Evolutionary conservation across 768 basidiomycete genomes (phyloP), one percentile per base, ranked within the genome.

Genomic region (Polyporus arcularius): DNA sequence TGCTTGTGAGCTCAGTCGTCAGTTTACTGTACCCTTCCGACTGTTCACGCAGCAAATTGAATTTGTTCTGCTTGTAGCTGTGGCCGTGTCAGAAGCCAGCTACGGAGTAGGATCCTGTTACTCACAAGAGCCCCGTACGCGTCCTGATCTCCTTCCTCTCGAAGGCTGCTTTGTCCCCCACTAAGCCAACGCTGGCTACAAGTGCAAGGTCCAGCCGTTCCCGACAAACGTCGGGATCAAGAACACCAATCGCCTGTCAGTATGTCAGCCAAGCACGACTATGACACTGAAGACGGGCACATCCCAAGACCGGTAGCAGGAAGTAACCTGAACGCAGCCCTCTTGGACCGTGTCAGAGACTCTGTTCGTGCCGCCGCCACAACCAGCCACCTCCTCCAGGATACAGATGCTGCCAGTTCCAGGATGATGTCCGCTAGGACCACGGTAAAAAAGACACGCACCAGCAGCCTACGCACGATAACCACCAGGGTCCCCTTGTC

Each of bases 21-120:
- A 98, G 85, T 73, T 96, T 95, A 72, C 93, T 93, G 77, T 94
- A 99, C 8, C 97, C 97, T 77, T 98, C 96, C 0, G 95, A 95
- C 68, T 97, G 93, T 76, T 99, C 97, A 40, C 97, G 89, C 15
- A 98, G 84, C 41, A 99, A 84, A 71, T 98, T 99, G 80, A 96
- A 96, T 75, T 98, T 99, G 77, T 94, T 94, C 74, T 99, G 96
- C 74, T 94, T 95, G 79, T 95, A 96, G 72, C 93, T 96, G 70
- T n/a, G 55, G 16, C 28, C 28, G 35, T 28, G 14, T 26, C 62
- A 46, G 26, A 59, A 41, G 53, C 58, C 54, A 40, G 49, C 15
- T 15, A 21, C 31, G 15, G 43, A 15, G 21, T 5, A 35, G 4
- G 1, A 47, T 32, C 40, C 18, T 4, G 56, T n/a, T 5, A 82